Conservation (phyloP, 2,329 filamentous ascomycete genomes). For the Colletotrichum sp. region DNA sequence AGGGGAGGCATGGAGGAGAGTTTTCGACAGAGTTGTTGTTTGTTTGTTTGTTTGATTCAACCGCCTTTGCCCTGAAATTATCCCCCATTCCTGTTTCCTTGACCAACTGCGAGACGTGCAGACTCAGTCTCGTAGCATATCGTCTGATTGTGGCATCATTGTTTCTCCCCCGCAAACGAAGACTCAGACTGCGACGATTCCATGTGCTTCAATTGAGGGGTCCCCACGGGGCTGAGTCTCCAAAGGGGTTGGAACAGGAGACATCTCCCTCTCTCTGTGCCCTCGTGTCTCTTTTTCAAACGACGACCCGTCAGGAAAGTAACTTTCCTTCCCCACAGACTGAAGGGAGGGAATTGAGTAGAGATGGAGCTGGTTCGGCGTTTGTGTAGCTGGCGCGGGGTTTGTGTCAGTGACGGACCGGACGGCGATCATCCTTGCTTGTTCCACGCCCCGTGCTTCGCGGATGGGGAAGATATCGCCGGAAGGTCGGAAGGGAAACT, state of each 20-base stretch:
- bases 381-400: not conserved
- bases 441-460: not conserved
- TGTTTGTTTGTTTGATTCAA: not conserved
- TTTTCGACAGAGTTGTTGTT: not conserved
- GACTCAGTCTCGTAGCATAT: not conserved
- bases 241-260: not conserved
- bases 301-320: not conserved
- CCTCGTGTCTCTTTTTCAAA: not conserved
- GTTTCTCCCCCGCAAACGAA: not conserved
- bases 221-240: not conserved
- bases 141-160: not conserved
- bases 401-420: not conserved
- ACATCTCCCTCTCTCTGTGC: not conserved
- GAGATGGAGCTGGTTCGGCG: not conserved
- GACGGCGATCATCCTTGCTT: not conserved
- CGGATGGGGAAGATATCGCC: not conserved
- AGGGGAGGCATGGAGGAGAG: not conserved
- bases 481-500: not conserved
- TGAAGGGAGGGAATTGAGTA: not conserved
- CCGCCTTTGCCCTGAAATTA: not conserved
- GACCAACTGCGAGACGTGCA: not conserved
- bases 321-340: not conserved
- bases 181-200: not conserved
- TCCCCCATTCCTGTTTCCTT: not conserved
- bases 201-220: not conserved